Evolutionary conservation across 2,329 filamentous ascomycete genomes (phyloP).

Genomic region (Paraconiothyrium brasiliense): DNA sequence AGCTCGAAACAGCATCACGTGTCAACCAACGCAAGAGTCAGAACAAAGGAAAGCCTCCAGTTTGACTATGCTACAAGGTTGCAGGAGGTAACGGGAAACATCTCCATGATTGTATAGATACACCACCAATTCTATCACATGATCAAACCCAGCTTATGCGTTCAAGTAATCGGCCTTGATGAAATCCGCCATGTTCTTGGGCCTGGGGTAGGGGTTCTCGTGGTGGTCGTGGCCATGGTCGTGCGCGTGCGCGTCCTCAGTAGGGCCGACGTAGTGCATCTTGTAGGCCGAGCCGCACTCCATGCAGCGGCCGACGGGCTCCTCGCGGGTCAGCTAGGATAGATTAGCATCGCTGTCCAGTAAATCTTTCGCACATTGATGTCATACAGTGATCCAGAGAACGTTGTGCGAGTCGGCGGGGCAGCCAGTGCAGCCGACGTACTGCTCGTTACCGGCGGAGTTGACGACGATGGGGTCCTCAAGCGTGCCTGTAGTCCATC

Average conservation of each 20-base stretch:
- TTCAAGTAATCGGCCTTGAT: conserved; percentile 96
- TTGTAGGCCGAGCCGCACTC: conserved; percentile 98
- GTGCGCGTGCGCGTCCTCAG: conserved; percentile 74
- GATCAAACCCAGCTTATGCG: conserved; percentile 36
- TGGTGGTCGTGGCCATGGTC: conserved; percentile 59
- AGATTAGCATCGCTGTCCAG: conserved; percentile 12
- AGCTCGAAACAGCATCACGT: conserved; percentile 10
- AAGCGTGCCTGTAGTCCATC: conserved; percentile 72
- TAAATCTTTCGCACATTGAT: neutral
- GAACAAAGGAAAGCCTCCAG: conserved; percentile 31
- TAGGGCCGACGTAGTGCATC: conserved; percentile 93
- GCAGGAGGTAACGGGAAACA: conserved; percentile 17
- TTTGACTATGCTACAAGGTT: conserved; percentile 48
- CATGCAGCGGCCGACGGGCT: conserved; percentile 92
- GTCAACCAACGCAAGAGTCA: neutral
- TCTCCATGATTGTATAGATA: conserved; percentile 39
- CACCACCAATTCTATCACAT: conserved; percentile 30
- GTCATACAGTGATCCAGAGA: conserved; percentile 85
- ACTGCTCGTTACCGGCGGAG: conserved; percentile 95
- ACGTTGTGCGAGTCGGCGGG: conserved; percentile 92
- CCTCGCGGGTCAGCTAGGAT: conserved; percentile 79
- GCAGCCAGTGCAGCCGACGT: conserved; percentile 92
- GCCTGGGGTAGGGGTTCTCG: conserved; percentile 67
- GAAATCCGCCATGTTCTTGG: conserved; percentile 96
- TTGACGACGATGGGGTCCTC: conserved; percentile 87